A percentile compares a stretch with the other conserved stretches of the same genome.
phyloP scores from a whole-genome alignment of 495 filamentous ascomycete species.

The Jackrogersella multiformis region DNA sequence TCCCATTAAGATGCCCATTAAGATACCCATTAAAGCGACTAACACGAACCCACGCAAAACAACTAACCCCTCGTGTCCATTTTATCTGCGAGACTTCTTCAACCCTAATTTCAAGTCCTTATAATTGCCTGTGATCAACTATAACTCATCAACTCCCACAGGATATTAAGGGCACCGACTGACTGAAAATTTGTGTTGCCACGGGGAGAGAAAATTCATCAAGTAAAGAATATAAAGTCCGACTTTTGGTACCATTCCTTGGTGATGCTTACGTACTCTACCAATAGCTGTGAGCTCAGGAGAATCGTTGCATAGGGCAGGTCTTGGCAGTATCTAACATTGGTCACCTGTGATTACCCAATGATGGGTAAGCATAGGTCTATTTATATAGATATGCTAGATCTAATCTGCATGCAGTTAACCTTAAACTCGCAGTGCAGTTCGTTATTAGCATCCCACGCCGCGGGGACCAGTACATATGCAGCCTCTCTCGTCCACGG shows the following conservation, averaged over 20 bases:
- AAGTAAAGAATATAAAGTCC: neutral
- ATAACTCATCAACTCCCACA: no score
- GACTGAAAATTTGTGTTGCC: no score
- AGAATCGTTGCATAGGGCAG: neutral
- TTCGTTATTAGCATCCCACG: neutral
- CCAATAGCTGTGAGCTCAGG: neutral
- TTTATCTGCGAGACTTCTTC: neutral
- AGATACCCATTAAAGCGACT: no score
- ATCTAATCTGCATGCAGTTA: conserved; percentile 10
- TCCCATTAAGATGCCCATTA: no score
- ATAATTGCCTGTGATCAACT: no score
- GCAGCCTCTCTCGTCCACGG: neutral
- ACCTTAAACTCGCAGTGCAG: neutral
- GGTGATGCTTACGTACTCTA: neutral
- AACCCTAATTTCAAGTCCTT: neutral
- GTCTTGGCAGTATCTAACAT: neutral
- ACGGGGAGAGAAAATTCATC: no score
- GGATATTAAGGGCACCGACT: no score
- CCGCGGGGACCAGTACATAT: neutral
- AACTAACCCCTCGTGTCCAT: neutral
- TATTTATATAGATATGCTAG: neutral
- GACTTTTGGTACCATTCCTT: neutral
- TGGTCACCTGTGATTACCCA: neutral
- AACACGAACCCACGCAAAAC: neutral
- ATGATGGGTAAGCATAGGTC: neutral